These are phyloP conservation scores for Arthrobotrys entomopaga DNA, from an alignment of 2,329 filamentous ascomycete species.

Conservation along the genomic window DNA sequence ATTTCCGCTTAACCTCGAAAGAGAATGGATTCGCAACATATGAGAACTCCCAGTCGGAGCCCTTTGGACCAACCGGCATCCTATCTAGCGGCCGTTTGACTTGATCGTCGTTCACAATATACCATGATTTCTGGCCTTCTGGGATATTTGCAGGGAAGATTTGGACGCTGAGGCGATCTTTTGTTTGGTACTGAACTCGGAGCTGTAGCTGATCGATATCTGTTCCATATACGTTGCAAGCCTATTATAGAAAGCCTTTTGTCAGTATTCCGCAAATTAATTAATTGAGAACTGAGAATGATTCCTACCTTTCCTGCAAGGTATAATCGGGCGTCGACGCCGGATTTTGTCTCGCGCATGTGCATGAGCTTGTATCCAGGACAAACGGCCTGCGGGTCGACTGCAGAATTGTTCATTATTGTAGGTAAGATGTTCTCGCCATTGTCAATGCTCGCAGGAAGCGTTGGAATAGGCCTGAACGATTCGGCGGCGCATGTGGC, in stretches of 20 bases:
- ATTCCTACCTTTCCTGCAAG: constrained; percentile 55
- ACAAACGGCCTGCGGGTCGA: constrained; percentile 22
- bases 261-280: neutral
- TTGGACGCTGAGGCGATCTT: constrained; percentile 74
- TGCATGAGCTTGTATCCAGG: constrained; percentile 31
- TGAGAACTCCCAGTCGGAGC: constrained; percentile 63
- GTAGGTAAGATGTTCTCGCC: constrained; percentile 36
- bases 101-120: constrained; percentile 72
- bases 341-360: constrained; percentile 15
- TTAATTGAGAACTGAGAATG: neutral
- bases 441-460: constrained; percentile 19
- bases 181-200: constrained; percentile 74
- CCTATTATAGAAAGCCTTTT: constrained; percentile 7
- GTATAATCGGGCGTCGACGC: constrained; percentile 32
- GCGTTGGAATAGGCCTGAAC: constrained; percentile 28
- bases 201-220: constrained; percentile 76
- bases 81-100: constrained; percentile 68
- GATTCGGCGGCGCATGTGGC: constrained; percentile 22
- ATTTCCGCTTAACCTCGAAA: constrained; percentile 72
- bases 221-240: constrained; percentile 80
- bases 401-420: constrained; percentile 31
- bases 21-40: constrained; percentile 71
- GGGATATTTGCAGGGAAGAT: constrained; percentile 75
- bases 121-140: constrained; percentile 73
- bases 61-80: constrained; percentile 58